phyloP scores from a whole-genome alignment of 176 grass and related monocot genomes.

The Dactylis glomerata region DNA sequence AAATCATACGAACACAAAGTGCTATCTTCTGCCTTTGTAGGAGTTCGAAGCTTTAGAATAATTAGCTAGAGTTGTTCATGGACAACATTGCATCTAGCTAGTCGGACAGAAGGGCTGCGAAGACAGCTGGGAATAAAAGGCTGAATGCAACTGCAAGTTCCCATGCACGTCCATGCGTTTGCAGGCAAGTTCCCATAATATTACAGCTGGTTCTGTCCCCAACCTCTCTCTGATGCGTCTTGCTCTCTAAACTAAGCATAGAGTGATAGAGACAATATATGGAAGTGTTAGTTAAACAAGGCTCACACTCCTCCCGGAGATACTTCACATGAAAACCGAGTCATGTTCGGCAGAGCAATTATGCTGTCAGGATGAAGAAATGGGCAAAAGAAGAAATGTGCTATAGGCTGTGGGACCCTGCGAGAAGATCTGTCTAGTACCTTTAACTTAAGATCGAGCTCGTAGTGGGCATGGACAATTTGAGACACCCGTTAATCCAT shows the following conservation, averaged over 20 bases:
- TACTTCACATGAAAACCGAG: not conserved
- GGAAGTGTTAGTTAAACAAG: not conserved
- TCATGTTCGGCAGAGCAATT: not conserved
- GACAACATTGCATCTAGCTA: not conserved
- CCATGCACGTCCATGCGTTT: conserved; percentile 37
- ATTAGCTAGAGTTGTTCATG: conserved; percentile 11
- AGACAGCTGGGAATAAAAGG: not conserved
- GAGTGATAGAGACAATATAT: no score
- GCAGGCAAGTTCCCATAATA: conserved; percentile 20
- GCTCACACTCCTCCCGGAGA: not conserved
- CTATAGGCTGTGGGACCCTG: not conserved
- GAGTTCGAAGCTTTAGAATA: conserved; percentile 39
- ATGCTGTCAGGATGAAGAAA: conserved; percentile 14
- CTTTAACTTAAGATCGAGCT: conserved; percentile 5
- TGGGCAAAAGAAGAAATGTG: not conserved
- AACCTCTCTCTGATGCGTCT: not conserved
- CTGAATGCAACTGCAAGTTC: conserved; percentile 46
- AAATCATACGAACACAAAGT: conserved; percentile 33
- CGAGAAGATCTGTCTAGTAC: conserved; percentile 38
- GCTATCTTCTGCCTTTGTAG: conserved; percentile 37
- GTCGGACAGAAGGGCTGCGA: not conserved
- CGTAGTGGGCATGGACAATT: not conserved
- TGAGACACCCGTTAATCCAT: not conserved
- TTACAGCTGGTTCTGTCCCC: conserved; percentile 38
- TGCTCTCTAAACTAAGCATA: conserved; percentile 12